Percentiles rank a stretch among this genome's conserved stretches.
Evolutionary conservation across 2,329 filamentous ascomycete species (phyloP).

Genomic region (Chaetomium globosum): DNA sequence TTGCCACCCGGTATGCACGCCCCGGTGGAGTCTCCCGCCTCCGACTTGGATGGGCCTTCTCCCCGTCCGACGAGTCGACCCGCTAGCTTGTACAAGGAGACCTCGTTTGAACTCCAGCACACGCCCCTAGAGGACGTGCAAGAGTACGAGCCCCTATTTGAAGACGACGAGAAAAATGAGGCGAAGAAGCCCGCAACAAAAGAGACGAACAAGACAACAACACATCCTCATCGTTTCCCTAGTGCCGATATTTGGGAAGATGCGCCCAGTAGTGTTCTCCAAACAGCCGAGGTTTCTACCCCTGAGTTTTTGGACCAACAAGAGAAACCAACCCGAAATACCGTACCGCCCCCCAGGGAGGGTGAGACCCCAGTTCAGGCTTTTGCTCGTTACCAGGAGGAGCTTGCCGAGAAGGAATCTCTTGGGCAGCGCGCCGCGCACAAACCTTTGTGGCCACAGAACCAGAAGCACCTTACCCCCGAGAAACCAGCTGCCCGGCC

Average conservation of each 20-base stretch:
- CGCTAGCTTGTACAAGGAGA: constrained; percentile 62
- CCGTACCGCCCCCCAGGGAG: constrained; percentile 43
- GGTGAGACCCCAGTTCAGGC: constrained; percentile 62
- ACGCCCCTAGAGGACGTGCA: constrained; percentile 84
- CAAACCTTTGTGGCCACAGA: constrained; percentile 50
- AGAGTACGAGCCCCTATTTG: constrained; percentile 94
- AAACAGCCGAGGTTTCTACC: constrained; percentile 79
- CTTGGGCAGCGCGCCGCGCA: constrained; percentile 46
- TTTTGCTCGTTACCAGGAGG: constrained; percentile 68
- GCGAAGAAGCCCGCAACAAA: constrained; percentile 45
- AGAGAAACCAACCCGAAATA: constrained; percentile 29
- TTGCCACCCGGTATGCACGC: constrained; percentile 71
- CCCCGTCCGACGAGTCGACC: constrained; percentile 68
- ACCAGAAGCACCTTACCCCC: constrained; percentile 54
- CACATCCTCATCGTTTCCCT: constrained; percentile 73
- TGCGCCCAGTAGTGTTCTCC: constrained; percentile 80
- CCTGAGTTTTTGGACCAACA: constrained; percentile 59
- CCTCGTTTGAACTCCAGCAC: constrained; percentile 58
- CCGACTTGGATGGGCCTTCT: constrained; percentile 58
- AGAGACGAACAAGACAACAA: constrained; percentile 50
- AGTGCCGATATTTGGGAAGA: constrained; percentile 98
- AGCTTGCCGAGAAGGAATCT: constrained; percentile 62
- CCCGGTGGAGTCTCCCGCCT: constrained; percentile 73
- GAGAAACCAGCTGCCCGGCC: constrained; percentile 55
- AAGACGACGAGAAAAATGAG: constrained; percentile 66